phyloP scores from a whole-genome alignment of 805 yeast genomes.

The Spathaspora hagerdaliae region DNA sequence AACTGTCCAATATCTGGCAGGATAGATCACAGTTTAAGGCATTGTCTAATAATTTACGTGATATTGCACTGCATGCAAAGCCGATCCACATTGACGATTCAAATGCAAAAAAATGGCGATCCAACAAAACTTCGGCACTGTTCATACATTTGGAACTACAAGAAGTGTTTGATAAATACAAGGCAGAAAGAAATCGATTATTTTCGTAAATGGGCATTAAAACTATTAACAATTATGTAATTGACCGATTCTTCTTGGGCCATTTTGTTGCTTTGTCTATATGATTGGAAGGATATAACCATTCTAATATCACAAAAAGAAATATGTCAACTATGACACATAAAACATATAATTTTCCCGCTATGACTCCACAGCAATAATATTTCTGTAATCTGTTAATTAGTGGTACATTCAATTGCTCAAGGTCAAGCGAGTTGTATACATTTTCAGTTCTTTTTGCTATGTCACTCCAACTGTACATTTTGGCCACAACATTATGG shows the following conservation, averaged over 20 bases:
- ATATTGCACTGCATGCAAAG: conserved; percentile 6
- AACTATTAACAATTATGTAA: too few relatives aligned
- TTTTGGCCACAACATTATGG: conserved; percentile 68
- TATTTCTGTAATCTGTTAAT: conserved; percentile 58
- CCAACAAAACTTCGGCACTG: conserved; percentile 12
- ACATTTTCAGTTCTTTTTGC: conserved; percentile 84
- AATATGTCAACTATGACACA: conserved; percentile 80
- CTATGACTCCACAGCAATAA: conserved; percentile 74
- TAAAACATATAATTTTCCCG: conserved; percentile 77
- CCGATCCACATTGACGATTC: conserved; percentile 7
- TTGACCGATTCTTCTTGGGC: conserved; percentile 42
- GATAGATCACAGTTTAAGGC: conserved; percentile 7
- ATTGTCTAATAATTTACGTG: conserved; percentile 4
- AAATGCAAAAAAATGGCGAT: conserved; percentile 9
- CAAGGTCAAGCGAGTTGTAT: conserved; percentile 49
- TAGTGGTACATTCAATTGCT: conserved; percentile 47
- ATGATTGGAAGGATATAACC: conserved; percentile 58
- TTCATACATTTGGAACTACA: conserved; percentile 14
- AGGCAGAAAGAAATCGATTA: neutral
- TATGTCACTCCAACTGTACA: conserved; percentile 92
- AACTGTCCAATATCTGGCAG: neutral
- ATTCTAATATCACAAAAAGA: conserved; percentile 59
- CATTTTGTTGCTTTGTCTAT: conserved; percentile 81
- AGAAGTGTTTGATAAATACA: conserved; percentile 11
- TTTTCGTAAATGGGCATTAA: neutral